Evolutionary conservation across 2,329 filamentous ascomycete species (phyloP).

Genomic region (Xylariaceae sp.): DNA sequence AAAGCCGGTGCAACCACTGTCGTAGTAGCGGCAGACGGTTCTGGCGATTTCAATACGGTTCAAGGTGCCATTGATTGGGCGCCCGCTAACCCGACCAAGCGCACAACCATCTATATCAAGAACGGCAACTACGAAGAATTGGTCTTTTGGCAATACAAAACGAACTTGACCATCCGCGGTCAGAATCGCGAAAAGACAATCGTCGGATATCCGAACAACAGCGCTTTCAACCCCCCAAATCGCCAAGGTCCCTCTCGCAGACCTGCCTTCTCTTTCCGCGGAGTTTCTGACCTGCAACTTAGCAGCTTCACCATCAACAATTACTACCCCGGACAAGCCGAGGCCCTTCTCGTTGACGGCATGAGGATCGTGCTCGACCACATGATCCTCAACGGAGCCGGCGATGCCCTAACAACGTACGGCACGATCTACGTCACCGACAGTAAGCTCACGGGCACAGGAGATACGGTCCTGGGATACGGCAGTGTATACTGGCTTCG

Average conservation of each 20-base stretch:
- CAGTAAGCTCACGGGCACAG: conserved; percentile 7
- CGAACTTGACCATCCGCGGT: conserved; percentile 10
- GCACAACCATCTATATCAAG: conserved; percentile 11
- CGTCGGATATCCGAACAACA: conserved; percentile 16
- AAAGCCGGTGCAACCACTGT: conserved; percentile 2
- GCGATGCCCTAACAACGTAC: conserved; percentile 13
- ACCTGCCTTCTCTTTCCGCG: conserved; percentile 14
- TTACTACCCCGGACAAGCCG: conserved; percentile 10
- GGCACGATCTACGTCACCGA: conserved; percentile 10
- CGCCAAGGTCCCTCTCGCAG: conserved; percentile 11
- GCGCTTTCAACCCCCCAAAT: conserved; percentile 15
- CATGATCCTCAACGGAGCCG: conserved; percentile 10
- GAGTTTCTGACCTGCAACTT: conserved; percentile 9
- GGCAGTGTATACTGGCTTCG: conserved; percentile 14
- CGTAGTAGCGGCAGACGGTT: conserved; percentile 10
- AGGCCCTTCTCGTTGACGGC: conserved; percentile 9
- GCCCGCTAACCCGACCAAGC: conserved; percentile 8
- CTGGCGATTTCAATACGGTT: conserved; percentile 13
- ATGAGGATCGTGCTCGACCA: conserved; percentile 6
- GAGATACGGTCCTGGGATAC: conserved; percentile 12
- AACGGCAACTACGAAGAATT: conserved; percentile 15
- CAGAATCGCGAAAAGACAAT: conserved; percentile 6
- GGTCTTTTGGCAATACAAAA: conserved; percentile 15
- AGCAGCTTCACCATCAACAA: conserved; percentile 12
- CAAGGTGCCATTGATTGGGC: conserved; percentile 17